These are phyloP conservation scores for Chaetomium cochliodes DNA, from an alignment of 495 filamentous ascomycete genomes.

Conservation along the genomic window DNA sequence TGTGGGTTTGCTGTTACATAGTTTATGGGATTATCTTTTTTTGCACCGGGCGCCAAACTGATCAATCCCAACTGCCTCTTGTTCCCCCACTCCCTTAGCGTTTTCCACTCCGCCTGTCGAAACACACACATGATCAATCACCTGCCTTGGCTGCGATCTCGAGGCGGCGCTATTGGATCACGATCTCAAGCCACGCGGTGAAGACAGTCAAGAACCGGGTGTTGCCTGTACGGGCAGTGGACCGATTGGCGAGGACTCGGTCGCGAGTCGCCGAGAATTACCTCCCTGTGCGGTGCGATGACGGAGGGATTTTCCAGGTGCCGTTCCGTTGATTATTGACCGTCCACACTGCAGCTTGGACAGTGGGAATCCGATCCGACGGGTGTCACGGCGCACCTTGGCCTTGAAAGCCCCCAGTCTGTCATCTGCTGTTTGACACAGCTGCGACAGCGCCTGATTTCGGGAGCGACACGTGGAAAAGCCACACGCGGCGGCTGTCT, in stretches of 20 bases:
- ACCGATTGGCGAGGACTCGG: not conserved
- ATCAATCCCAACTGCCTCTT: not conserved
- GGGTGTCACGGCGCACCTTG: not conserved
- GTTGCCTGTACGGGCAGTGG: not conserved
- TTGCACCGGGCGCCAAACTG: not conserved
- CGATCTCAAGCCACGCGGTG: not conserved
- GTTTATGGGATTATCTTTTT: not conserved
- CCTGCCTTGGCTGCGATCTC: conserved; percentile 2
- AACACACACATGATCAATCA: conserved; percentile 8
- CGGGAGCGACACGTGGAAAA: conserved; percentile 4
- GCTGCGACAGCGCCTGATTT: too few relatives aligned
- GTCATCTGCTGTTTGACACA: not conserved
- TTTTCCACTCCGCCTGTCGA: not conserved
- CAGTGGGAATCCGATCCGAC: not conserved
- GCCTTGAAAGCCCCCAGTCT: too few relatives aligned
- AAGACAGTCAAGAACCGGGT: not conserved
- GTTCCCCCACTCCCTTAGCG: not conserved
- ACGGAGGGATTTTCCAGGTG: not conserved
- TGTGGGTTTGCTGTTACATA: conserved; percentile 11
- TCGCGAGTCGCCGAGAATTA: not conserved
- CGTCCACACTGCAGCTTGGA: not conserved
- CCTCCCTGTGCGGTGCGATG: conserved; percentile 7
- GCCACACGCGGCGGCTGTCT: not conserved
- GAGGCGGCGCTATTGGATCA: not conserved
- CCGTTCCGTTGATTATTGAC: not conserved